Percentiles rank a stretch among this genome's conserved stretches.
These are phyloP conservation scores for Linnemannia elongata DNA, from an alignment of 192 early-diverging fungal genomes.

Conservation along the genomic window DNA sequence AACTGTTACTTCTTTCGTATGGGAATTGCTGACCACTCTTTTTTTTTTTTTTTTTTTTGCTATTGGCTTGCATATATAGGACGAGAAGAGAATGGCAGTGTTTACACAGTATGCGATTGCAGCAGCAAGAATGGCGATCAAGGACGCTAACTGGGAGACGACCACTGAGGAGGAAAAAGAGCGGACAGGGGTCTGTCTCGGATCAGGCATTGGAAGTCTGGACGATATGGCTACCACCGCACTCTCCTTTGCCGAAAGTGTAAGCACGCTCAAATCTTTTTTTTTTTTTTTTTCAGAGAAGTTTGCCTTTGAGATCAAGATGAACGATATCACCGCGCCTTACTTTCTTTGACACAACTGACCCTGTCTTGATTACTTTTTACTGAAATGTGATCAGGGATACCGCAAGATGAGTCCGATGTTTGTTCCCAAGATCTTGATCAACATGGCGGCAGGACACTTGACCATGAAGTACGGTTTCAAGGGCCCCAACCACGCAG, in stretches of 20 bases:
- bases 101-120: slow-evolving; percentile 92
- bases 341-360: slow-evolving; percentile 1
- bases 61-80: slow-evolving; percentile 57
- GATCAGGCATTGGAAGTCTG: slow-evolving; percentile 93
- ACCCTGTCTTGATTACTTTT: not conserved
- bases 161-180: slow-evolving; percentile 68
- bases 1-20: not conserved
- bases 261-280: slow-evolving; percentile 34
- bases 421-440: slow-evolving; percentile 91
- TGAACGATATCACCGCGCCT: not conserved
- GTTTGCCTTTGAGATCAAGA: not conserved
- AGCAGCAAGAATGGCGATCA: slow-evolving; percentile 87
- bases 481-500: slow-evolving; percentile 93
- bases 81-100: slow-evolving; percentile 80
- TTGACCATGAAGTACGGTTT: slow-evolving; percentile 89
- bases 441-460: slow-evolving; percentile 97
- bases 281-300: not conserved
- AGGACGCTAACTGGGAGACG: slow-evolving; percentile 83
- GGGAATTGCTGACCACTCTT: not conserved
- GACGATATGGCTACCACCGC: slow-evolving; percentile 82
- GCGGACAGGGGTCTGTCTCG: slow-evolving; percentile 92
- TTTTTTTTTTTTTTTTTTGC: not conserved
- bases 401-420: slow-evolving; percentile 85
- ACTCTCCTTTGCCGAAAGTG: slow-evolving; percentile 64
- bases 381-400: slow-evolving; percentile 61